phyloP scores from a whole-genome alignment of 2,329 filamentous ascomycete genomes.

The Elsinoe australis region DNA sequence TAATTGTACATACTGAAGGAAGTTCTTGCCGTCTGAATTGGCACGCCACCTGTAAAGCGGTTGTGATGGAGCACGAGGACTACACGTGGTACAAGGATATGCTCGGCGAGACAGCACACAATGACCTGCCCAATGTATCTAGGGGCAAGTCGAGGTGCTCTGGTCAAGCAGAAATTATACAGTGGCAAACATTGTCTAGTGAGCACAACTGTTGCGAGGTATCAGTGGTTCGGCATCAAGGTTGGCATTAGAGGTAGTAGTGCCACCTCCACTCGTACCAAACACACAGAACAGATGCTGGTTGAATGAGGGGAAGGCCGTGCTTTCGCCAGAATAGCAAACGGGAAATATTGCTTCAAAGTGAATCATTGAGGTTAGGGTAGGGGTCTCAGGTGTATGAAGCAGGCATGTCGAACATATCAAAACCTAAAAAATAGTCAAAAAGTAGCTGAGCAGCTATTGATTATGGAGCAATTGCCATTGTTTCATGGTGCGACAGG shows the following conservation, averaged over 20 bases:
- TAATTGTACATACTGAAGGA: too few relatives aligned
- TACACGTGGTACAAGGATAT: not conserved
- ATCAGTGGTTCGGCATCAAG: too few relatives aligned
- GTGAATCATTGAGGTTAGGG: not conserved
- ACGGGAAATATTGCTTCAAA: conserved; percentile 15
- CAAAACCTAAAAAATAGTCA: not conserved
- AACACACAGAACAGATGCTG: conserved; percentile 4
- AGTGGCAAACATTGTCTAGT: not conserved
- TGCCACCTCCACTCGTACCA: conserved; percentile 15
- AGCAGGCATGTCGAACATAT: conserved; percentile 2
- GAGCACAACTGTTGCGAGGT: not conserved
- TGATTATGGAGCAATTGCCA: not conserved
- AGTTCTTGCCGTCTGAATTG: too few relatives aligned
- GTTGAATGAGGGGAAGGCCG: not conserved
- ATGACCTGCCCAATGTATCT: not conserved
- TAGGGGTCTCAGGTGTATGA: conserved; percentile 1
- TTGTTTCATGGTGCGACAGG: conserved; percentile 12
- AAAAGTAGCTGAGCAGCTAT: conserved; percentile 5
- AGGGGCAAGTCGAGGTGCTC: not conserved
- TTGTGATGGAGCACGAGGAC: not conserved
- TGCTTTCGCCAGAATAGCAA: not conserved
- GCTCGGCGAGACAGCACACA: not conserved
- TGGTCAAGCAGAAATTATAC: not conserved
- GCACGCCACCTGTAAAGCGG: too few relatives aligned
- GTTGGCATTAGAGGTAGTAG: not conserved